Evolutionary conservation across 805 yeast genomes (phyloP).

Genomic region (Candida ipomoeae): DNA sequence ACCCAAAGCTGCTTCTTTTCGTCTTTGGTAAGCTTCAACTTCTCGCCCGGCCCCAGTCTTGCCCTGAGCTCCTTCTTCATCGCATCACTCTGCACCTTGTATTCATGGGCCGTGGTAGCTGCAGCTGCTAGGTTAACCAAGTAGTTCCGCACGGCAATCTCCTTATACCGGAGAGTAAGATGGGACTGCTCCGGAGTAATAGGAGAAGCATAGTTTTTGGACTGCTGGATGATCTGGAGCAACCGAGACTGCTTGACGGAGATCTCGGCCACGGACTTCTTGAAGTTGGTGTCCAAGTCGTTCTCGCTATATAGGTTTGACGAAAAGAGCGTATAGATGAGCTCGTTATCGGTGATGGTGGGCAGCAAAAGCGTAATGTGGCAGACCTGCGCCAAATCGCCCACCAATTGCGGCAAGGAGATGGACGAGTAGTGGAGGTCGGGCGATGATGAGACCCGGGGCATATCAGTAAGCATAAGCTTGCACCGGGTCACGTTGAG

Average conservation of each 20-base stretch:
- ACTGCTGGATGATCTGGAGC: constrained; percentile 33
- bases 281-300: constrained; percentile 41
- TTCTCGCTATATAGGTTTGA: constrained; percentile 48
- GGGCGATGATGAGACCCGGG: constrained; percentile 35
- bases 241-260: constrained; percentile 45
- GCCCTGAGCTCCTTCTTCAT: constrained; percentile 25
- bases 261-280: constrained; percentile 45
- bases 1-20: constrained; percentile 48
- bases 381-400: constrained; percentile 39
- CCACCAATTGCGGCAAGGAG: constrained; percentile 37
- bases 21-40: constrained; percentile 32
- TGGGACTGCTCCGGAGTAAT: constrained; percentile 30
- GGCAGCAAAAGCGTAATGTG: constrained; percentile 39
- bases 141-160: constrained; percentile 47
- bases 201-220: constrained; percentile 20
- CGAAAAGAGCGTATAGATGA: constrained; percentile 36
- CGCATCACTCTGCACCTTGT: constrained; percentile 27
- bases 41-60: constrained; percentile 15
- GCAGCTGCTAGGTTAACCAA: constrained; percentile 53
- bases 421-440: constrained; percentile 30
- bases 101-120: constrained; percentile 45
- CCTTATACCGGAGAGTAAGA: constrained; percentile 36
- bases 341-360: constrained; percentile 37
- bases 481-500: constrained; percentile 47
- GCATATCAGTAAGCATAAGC: constrained; percentile 38